Conservation (phyloP, 441 rosid species). For the Capsella rubella region DNA sequence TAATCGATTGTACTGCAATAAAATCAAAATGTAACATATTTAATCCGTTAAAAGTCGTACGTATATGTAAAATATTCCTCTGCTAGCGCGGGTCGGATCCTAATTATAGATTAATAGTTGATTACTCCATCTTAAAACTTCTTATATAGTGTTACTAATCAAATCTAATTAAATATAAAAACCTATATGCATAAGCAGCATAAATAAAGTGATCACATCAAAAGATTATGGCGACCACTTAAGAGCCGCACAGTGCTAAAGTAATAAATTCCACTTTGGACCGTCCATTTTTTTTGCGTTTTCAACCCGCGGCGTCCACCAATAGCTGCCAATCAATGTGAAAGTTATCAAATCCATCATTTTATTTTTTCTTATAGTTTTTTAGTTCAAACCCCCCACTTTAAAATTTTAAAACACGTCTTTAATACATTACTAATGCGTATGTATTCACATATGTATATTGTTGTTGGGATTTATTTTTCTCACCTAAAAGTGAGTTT, state of each 20-base stretch:
- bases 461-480: too few species aligned
- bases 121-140: too few species aligned
- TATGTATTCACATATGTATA: too few species aligned
- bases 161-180: not conserved
- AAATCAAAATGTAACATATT: too few species aligned
- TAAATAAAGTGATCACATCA: constrained; percentile 20
- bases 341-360: constrained; percentile 23
- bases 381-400: not conserved
- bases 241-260: constrained; percentile 23
- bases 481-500: too few species aligned
- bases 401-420: not conserved
- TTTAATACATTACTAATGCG: not conserved
- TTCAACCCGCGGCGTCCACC: constrained; percentile 57
- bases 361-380: not conserved
- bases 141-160: too few species aligned
- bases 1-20: too few species aligned
- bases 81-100: too few species aligned
- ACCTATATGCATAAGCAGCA: constrained; percentile 18
- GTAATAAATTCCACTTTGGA: constrained; percentile 29
- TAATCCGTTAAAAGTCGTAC: too few species aligned
- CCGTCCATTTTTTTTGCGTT: constrained; percentile 42
- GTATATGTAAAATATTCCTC: too few species aligned
- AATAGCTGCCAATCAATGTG: constrained; percentile 30
- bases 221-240: constrained; percentile 24
- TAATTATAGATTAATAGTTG: too few species aligned